A percentile compares a stretch with the other conserved stretches of the same genome.
Conservation (phyloP, 2,329 filamentous ascomycete genomes). For the Coniella lustricola region DNA sequence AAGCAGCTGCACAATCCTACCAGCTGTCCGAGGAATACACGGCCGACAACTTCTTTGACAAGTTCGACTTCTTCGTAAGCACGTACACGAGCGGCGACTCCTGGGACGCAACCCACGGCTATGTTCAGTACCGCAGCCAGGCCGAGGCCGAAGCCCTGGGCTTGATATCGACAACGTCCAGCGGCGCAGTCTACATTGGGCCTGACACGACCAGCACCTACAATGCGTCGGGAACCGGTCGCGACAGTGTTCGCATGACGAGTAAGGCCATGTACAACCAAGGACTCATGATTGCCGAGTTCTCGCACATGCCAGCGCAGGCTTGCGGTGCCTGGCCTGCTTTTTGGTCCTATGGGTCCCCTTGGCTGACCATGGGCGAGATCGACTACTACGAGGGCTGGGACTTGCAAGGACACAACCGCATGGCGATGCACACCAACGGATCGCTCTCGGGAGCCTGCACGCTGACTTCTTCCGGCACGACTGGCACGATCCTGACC, state of each 20-base stretch:
- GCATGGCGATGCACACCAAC: slow-evolving; percentile 11
- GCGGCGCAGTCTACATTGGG: slow-evolving; percentile 8
- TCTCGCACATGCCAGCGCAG: slow-evolving; percentile 9
- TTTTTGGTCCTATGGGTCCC: slow-evolving; percentile 9
- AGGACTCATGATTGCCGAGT: slow-evolving; percentile 9
- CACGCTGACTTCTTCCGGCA: not conserved
- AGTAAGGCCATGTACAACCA: slow-evolving; percentile 9
- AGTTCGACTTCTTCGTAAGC: slow-evolving; percentile 33
- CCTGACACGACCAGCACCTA: slow-evolving; percentile 5
- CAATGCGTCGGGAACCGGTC: not conserved
- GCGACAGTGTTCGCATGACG: slow-evolving; percentile 9
- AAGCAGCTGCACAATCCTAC: slow-evolving; percentile 9
- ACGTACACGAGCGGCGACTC: slow-evolving; percentile 16
- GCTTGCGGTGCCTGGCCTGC: slow-evolving; percentile 14
- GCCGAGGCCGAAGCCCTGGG: slow-evolving; percentile 28
- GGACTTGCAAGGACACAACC: slow-evolving; percentile 5
- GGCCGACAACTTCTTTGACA: slow-evolving; percentile 38
- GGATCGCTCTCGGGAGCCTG: slow-evolving; percentile 3
- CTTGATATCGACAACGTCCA: slow-evolving; percentile 27
- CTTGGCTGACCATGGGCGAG: slow-evolving; percentile 11
- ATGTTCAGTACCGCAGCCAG: slow-evolving; percentile 46
- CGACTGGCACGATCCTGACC: not conserved
- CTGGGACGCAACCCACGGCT: slow-evolving; percentile 57
- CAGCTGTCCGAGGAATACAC: slow-evolving; percentile 7
- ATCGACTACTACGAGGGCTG: slow-evolving; percentile 9